A percentile compares a stretch with the other conserved stretches of the same genome.
Conservation (phyloP, 352 stramenopile genomes). For the Pythium phragmitis region DNA sequence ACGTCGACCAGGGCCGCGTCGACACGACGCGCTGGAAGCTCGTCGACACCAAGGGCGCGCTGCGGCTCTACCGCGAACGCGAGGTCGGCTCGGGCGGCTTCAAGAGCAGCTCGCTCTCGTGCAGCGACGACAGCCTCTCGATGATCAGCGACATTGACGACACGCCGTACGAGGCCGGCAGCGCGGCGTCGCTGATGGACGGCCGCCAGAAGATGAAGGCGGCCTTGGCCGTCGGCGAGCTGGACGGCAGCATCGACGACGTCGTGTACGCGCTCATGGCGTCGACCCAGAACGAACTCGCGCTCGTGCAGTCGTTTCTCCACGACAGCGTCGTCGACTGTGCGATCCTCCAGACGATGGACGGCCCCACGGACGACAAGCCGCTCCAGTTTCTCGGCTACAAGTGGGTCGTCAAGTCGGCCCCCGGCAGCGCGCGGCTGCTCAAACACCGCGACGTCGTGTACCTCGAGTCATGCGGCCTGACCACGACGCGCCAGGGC, state of each 20-base stretch:
- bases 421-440: slow-evolving; percentile 37
- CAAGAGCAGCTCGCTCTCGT: neutral
- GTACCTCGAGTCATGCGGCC: slow-evolving; percentile 56
- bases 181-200: slow-evolving; percentile 7
- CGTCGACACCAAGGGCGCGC: slow-evolving; percentile 5
- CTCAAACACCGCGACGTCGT: slow-evolving; percentile 58
- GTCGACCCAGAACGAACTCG: slow-evolving; percentile 52
- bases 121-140: neutral
- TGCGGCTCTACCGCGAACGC: slow-evolving; percentile 19
- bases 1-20: slow-evolving; percentile 7
- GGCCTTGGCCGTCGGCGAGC: slow-evolving; percentile 50
- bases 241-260: slow-evolving; percentile 50
- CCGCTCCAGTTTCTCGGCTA: slow-evolving; percentile 66
- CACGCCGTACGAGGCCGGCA: slow-evolving; percentile 33
- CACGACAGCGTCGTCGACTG: slow-evolving; percentile 64
- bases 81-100: neutral
- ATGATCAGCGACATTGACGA: slow-evolving; percentile 15
- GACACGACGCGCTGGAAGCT: slow-evolving; percentile 18
- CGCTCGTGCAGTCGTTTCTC: slow-evolving; percentile 54
- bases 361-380: slow-evolving; percentile 38
- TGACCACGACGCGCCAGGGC: slow-evolving; percentile 37
- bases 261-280: slow-evolving; percentile 54
- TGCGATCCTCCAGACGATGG: slow-evolving; percentile 55
- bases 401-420: slow-evolving; percentile 65
- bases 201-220: slow-evolving; percentile 3